Evolutionary conservation across 2,329 filamentous ascomycete species (phyloP).

Genomic region (Ceratocystis huliohia): DNA sequence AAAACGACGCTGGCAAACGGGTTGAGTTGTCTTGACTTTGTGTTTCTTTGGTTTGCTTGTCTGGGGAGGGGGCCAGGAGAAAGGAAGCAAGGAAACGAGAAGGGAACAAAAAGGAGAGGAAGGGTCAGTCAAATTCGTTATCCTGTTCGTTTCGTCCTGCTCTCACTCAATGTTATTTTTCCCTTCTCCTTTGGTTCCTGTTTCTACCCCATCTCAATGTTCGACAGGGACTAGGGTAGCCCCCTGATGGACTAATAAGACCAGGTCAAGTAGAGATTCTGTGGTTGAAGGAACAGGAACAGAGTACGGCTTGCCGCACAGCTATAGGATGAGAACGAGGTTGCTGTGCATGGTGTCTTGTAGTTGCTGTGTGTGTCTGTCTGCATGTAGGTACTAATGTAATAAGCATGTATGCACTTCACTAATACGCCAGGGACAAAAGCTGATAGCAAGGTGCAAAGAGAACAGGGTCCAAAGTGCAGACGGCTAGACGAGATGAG

Average conservation of each 20-base stretch:
- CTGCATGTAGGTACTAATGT: not conserved
- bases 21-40: not conserved
- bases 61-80: not conserved
- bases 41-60: not conserved
- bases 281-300: not conserved
- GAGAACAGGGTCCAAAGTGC: slow-evolving; percentile 16
- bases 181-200: not conserved
- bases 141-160: not conserved
- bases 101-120: slow-evolving; percentile 6
- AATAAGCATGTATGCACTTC: not conserved
- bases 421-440: not conserved
- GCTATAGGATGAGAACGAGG: not conserved
- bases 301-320: not conserved
- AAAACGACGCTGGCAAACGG: not conserved
- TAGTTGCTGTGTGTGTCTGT: not conserved
- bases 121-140: not conserved
- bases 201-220: slow-evolving; percentile 1
- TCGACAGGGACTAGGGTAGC: not conserved
- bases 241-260: not conserved
- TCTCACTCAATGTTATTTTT: not conserved
- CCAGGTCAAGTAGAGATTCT: not conserved
- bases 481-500: not conserved
- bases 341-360: not conserved
- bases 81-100: not conserved
- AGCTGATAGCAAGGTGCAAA: not conserved